Base-by-base conservation (phyloP, 2,329 filamentous ascomycete genomes). In the Stachybotrys chartarum region DNA sequence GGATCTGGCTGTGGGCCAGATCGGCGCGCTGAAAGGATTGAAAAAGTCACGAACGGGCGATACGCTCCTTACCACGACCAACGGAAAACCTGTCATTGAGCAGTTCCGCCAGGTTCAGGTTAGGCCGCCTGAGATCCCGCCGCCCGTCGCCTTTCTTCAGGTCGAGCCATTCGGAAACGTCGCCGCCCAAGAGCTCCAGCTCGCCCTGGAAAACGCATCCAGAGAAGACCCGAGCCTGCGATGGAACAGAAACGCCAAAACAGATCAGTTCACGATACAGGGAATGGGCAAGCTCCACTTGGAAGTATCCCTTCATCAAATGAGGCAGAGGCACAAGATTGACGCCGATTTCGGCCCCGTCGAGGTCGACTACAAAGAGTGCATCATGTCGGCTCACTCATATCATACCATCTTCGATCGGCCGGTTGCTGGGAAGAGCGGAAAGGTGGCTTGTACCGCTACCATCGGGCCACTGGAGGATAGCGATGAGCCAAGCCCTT, bases 221-320 rank as follows among this genome's bases (percentile, higher is more conserved):
- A 80, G 94, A 62, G 94, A 99, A 74, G 94, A 99, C 64, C 94
- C 94, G 0, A 97, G 91, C 69, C 76, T 99, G 24, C 84, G 94
- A 55, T 89, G 96, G 67, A 88, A 81, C 42, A 78, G 90, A 32
- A 90, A 97, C 63, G 85, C 93, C 58, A 94, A 97, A 68, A 92
- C 90, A 1, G 94, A 94, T 2, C 91, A 96, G 66, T 97, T 94
- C 50, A 87, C 96, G 35, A 79, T 99, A 0, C 92, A 92, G 54
- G 94, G 94, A 5, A 97, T 99, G 94, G 94, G 94, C 7, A 91
- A 96, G 64, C 81, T 99, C 31, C 94, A 99, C 70, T 79, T 99
- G 1, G 94, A 99, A 64, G 94, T 99, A 51, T 92, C 93, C 0
- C 79, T 91, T 52, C 90, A 97, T 70, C 84, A 92, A 48, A 82